Evolutionary conservation across 306 rosid genomes (phyloP), one percentile per base, ranked within the genome.

Genomic region (Lagenaria siceraria): DNA sequence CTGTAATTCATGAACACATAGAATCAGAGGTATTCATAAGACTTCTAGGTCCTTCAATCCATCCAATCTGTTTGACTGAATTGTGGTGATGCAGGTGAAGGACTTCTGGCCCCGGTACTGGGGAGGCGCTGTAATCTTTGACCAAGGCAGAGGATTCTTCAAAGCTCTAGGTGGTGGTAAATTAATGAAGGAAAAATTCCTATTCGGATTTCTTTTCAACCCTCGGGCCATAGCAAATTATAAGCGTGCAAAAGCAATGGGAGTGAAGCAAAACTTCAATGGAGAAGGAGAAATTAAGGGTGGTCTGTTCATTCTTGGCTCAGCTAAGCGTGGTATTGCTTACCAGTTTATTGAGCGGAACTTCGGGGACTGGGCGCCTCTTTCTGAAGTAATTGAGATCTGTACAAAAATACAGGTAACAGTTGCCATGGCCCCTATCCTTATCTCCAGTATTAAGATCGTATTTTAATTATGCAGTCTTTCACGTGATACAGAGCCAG

Each of bases 241-340:
- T 84, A 93, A 85, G 80, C 91, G 98, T 54, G 90, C 97, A 77
- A 93, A 91, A 83, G 80, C 82, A 4, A 87, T 60, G 91, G 85
- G 91, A 35, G 63, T 91, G 56, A 79, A 82, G 53, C 79, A 90
- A 29, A 91, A 90, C 84, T 91, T 91, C 84, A 87, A 68, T 80
- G 98, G 97, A 64, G 92, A 93, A 87, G 98, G 97, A 78, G 94
- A 91, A 85, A 91, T 90, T 74, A 93, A 93, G 82, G 98, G 97
- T 40, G 98, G 98, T 22, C 89, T 93, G 29, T 90, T 85, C 55
- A 78, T 93, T 75, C 58, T 93, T 81, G 96, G 96, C 62, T 78
- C 81, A 52, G 90, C 92, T 63, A 93, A 80, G 81, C 85, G 78
- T 80, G 97, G 98, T 75, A 84, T 93, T 62, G 94, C 96, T 54